Evolutionary conservation across 352 stramenopile species (phyloP).

Genomic region (Phytophthora palmivora): DNA sequence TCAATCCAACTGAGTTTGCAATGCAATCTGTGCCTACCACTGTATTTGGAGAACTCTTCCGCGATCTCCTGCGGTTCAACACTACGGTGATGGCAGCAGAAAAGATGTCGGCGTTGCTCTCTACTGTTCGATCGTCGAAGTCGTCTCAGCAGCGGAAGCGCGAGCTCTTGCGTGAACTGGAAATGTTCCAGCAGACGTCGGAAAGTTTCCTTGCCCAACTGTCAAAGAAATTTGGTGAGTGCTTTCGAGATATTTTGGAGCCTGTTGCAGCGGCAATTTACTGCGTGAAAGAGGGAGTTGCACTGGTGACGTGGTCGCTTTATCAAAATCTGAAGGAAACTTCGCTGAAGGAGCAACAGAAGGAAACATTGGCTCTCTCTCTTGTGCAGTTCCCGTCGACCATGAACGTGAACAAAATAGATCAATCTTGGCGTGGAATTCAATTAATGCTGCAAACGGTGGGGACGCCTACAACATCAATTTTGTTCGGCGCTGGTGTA

Average conservation of each 20-base stretch:
- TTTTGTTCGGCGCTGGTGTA: conserved; percentile 51
- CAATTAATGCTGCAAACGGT: conserved; percentile 65
- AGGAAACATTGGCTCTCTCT: conserved; percentile 55
- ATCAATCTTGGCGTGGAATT: conserved; percentile 84
- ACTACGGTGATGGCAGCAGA: conserved; percentile 71
- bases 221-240: conserved; percentile 69
- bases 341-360: conserved; percentile 53
- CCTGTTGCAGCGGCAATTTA: conserved; percentile 80
- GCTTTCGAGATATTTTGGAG: conserved; percentile 88
- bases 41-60: conserved; percentile 81
- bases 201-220: conserved; percentile 81
- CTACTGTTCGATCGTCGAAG: conserved; percentile 36
- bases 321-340: conserved; percentile 60
- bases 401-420: conserved; percentile 28
- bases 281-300: conserved; percentile 88
- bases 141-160: conserved; percentile 57
- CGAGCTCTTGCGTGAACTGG: conserved; percentile 81
- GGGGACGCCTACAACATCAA: conserved; percentile 46
- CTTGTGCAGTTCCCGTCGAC: conserved; percentile 79
- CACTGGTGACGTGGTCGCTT: conserved; percentile 71
- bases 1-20: conserved; percentile 22
- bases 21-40: conserved; percentile 46
- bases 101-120: conserved; percentile 65
- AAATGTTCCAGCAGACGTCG: conserved; percentile 91
- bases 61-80: conserved; percentile 75